Percentiles rank a stretch among this genome's conserved stretches.
These are phyloP conservation scores for Flagelloscypha sp. DNA, from an alignment of 768 basidiomycete genomes.

Conservation along the genomic window DNA sequence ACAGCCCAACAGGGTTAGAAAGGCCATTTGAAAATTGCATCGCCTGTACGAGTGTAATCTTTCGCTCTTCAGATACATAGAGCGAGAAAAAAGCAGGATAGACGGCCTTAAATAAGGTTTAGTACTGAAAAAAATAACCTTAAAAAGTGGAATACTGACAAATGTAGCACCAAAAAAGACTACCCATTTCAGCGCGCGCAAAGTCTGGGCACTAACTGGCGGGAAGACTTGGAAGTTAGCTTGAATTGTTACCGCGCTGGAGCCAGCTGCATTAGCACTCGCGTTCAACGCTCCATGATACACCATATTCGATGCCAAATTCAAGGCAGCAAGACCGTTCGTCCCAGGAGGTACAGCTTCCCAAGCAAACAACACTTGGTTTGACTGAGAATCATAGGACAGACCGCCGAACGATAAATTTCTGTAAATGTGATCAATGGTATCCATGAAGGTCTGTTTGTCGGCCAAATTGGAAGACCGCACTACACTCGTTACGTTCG, in stretches of 20 bases:
- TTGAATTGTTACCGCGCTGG: conserved; percentile 46
- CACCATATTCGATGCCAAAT: conserved; percentile 58
- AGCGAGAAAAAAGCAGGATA: conserved; percentile 78
- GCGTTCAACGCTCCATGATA: conserved; percentile 55
- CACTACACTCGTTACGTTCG: conserved; percentile 28
- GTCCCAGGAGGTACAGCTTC: conserved; percentile 55
- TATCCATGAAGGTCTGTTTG: conserved; percentile 51
- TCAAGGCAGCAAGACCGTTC: conserved; percentile 54
- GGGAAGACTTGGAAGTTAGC: conserved; percentile 56
- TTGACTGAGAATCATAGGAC: conserved; percentile 45
- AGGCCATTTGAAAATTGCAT: conserved; percentile 80
- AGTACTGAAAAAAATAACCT: conserved; percentile 1
- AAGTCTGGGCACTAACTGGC: conserved; percentile 42
- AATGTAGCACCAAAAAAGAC: conserved; percentile 67
- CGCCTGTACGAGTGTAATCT: conserved; percentile 60
- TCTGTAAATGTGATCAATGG: conserved; percentile 41
- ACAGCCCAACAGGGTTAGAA: conserved; percentile 58
- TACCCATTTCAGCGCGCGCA: conserved; percentile 63
- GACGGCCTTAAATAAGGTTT: conserved; percentile 39
- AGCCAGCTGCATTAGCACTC: conserved; percentile 27
- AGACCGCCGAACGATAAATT: conserved; percentile 62
- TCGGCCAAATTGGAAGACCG: conserved; percentile 36
- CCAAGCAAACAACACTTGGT: conserved; percentile 58
- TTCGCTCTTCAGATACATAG: conserved; percentile 67
- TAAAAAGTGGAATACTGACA: conserved; percentile 29